These are phyloP conservation scores for Penstemon eatonii DNA, from an alignment of 257 asterid genomes.

Conservation along the genomic window DNA sequence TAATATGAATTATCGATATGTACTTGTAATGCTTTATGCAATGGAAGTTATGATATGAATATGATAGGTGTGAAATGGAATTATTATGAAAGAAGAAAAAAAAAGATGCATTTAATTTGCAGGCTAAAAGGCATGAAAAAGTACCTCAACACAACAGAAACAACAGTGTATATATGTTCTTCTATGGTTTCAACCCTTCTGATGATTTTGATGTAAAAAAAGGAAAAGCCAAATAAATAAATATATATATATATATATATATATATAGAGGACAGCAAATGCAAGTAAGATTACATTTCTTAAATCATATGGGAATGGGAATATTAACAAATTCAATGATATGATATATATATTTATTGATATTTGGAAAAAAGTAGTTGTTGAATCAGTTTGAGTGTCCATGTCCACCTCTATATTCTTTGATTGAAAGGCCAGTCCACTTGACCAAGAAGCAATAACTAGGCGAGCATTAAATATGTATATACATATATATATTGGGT, in stretches of 20 bases:
- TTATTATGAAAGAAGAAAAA: too few species aligned
- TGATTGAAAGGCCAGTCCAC: conserved; percentile 28
- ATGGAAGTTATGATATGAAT: too few species aligned
- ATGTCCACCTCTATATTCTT: conserved; percentile 25
- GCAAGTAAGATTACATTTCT: neutral
- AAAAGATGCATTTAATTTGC: neutral
- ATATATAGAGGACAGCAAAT: neutral
- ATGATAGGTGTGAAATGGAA: too few species aligned
- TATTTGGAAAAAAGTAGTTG: neutral
- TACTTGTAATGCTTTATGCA: too few species aligned
- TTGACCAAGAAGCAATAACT: conserved; percentile 26
- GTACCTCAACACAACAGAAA: neutral
- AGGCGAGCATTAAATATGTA: too few species aligned
- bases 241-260: conserved; percentile 14
- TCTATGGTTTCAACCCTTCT: conserved; percentile 7
- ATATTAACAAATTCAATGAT: neutral
- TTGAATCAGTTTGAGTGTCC: conserved; percentile 17
- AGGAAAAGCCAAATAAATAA: conserved; percentile 10
- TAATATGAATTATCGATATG: too few species aligned
- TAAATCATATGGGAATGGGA: neutral
- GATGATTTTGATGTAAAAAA: conserved; percentile 8
- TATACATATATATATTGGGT: too few species aligned
- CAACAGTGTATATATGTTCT: neutral
- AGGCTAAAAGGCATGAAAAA: neutral
- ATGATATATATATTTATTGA: neutral